phyloP scores from a whole-genome alignment of 2,329 filamentous ascomycete genomes.

The Neophaeococcomyces aloes region DNA sequence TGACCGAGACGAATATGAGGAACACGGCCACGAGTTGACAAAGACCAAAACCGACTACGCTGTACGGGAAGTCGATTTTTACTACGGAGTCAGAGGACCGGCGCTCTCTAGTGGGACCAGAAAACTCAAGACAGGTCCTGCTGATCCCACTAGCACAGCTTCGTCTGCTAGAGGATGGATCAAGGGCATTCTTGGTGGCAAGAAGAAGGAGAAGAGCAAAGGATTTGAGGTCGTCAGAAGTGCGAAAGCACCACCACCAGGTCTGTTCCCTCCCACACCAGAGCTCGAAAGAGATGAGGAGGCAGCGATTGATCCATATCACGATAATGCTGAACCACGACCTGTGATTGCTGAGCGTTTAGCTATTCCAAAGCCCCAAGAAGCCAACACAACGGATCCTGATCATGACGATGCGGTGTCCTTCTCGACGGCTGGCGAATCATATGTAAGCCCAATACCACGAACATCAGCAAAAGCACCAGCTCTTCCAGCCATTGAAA shows the following conservation, averaged over 20 bases:
- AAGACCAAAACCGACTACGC: constrained; percentile 60
- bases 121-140: constrained; percentile 83
- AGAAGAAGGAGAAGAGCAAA: constrained; percentile 88
- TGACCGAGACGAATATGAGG: constrained; percentile 30
- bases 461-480: constrained; percentile 41
- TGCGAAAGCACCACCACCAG: constrained; percentile 69
- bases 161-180: constrained; percentile 87
- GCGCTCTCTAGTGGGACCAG: constrained; percentile 66
- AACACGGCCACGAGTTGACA: constrained; percentile 35
- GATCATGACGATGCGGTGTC: constrained; percentile 5
- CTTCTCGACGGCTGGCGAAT: constrained; percentile 14
- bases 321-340: constrained; percentile 27
- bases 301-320: constrained; percentile 55
- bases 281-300: constrained; percentile 37
- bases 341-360: constrained; percentile 8
- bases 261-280: constrained; percentile 38
- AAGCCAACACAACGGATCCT: neutral
- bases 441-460: constrained; percentile 17
- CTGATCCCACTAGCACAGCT: constrained; percentile 85
- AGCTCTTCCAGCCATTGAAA: constrained; percentile 49
- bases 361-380: neutral
- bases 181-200: constrained; percentile 64
- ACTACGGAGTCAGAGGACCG: constrained; percentile 84
- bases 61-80: constrained; percentile 90
- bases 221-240: constrained; percentile 95